These are phyloP conservation scores for Parasitella parasitica DNA, from an alignment of 371 early-diverging fungal species.

Conservation along the genomic window DNA sequence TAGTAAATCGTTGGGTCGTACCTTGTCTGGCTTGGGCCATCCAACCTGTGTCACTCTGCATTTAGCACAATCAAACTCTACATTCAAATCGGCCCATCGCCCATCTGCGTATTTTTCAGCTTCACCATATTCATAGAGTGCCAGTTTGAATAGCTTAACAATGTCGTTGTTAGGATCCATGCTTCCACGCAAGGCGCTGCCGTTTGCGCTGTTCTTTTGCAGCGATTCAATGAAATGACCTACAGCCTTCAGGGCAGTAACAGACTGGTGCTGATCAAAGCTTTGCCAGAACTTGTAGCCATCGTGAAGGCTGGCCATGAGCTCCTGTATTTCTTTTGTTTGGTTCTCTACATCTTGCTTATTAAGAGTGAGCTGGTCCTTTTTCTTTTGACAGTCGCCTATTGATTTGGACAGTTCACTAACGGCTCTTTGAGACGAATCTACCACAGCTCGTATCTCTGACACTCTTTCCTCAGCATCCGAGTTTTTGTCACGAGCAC, in stretches of 20 bases:
- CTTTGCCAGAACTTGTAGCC: conserved; percentile 17
- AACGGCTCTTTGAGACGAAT: conserved; percentile 21
- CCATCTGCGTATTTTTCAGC: conserved; percentile 28
- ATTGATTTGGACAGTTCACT: conserved; percentile 10
- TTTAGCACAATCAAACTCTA: conserved; percentile 34
- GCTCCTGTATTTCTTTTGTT: not conserved
- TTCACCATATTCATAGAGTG: conserved; percentile 33
- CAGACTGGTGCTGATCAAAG: conserved; percentile 18
- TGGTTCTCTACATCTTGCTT: conserved; percentile 3
- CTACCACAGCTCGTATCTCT: conserved; percentile 18
- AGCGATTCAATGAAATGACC: conserved; percentile 12
- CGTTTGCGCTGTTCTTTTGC: conserved; percentile 7
- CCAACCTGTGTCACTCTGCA: conserved; percentile 19
- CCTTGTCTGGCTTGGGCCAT: conserved; percentile 47
- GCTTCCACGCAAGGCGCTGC: not conserved
- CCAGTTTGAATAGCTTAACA: conserved; percentile 30
- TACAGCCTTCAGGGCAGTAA: not conserved
- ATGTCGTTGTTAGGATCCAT: conserved; percentile 16
- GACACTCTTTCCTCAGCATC: conserved; percentile 32
- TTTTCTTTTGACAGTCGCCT: conserved; percentile 8
- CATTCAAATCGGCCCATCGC: conserved; percentile 23
- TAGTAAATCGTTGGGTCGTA: conserved; percentile 28
- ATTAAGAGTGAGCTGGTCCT: conserved; percentile 5
- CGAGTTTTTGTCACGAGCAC: conserved; percentile 35
- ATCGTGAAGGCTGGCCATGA: conserved; percentile 12